Percentiles rank a stretch among this genome's conserved stretches.
Conservation (phyloP, 352 stramenopile genomes). For the Globisporangium radiosum region DNA sequence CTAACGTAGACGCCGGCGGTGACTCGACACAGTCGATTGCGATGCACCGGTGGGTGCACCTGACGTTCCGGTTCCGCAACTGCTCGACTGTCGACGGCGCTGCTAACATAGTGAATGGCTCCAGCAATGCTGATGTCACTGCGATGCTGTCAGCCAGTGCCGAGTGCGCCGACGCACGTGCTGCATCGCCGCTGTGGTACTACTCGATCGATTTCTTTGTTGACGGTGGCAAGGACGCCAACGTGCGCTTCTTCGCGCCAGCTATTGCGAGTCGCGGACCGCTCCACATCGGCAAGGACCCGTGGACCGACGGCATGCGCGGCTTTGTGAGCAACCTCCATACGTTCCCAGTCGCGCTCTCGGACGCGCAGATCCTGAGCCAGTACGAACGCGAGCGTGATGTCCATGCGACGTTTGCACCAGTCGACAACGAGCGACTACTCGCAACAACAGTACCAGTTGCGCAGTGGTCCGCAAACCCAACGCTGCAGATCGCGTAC, state of each 20-base stretch:
- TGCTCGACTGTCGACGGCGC: slow-evolving; percentile 16
- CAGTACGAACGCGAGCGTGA: slow-evolving; percentile 22
- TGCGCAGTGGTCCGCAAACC: background rate
- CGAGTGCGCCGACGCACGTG: slow-evolving; percentile 9
- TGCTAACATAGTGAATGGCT: background rate
- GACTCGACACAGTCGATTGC: slow-evolving; percentile 40
- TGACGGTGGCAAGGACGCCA: slow-evolving; percentile 50
- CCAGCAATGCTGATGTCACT: background rate
- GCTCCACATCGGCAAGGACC: slow-evolving; percentile 59
- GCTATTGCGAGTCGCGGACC: slow-evolving; percentile 50
- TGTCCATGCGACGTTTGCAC: slow-evolving; percentile 20
- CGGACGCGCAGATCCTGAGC: slow-evolving; percentile 18
- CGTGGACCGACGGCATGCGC: slow-evolving; percentile 56
- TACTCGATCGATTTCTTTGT: slow-evolving; percentile 53
- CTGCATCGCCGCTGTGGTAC: slow-evolving; percentile 13
- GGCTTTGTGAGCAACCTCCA: slow-evolving; percentile 60
- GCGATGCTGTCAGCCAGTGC: background rate
- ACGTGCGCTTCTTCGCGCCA: slow-evolving; percentile 32
- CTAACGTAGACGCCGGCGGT: slow-evolving; percentile 48
- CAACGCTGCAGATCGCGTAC: slow-evolving; percentile 31
- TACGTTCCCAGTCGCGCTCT: slow-evolving; percentile 30
- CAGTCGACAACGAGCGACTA: background rate
- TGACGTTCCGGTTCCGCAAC: slow-evolving; percentile 70
- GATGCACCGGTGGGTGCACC: slow-evolving; percentile 51
- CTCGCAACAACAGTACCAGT: background rate